Percentiles rank a stretch among this genome's conserved stretches.
phyloP scores from a whole-genome alignment of 768 basidiomycete species.

The Pisolithus microcarpus region DNA sequence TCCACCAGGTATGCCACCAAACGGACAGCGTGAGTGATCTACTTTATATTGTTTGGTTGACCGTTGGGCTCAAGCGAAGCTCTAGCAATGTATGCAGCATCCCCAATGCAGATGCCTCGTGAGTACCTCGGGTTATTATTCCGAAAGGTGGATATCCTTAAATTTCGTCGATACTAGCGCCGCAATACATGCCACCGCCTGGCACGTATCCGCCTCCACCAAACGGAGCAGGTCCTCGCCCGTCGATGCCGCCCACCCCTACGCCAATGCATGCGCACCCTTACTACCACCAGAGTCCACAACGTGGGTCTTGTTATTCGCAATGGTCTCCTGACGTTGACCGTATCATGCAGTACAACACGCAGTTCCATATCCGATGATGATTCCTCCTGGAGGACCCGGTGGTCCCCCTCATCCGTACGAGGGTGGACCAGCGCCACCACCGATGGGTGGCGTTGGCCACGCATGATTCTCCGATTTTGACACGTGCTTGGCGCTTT shows the following conservation, averaged over 20 bases:
- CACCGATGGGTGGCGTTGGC: slow-evolving; percentile 64
- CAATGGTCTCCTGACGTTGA: slow-evolving; percentile 22
- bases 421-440: slow-evolving; percentile 62
- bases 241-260: slow-evolving; percentile 88
- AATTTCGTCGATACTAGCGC: too few relatives aligned
- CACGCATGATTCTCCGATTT: slow-evolving; percentile 42
- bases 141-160: neutral
- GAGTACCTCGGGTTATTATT: slow-evolving; percentile 26
- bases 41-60: neutral
- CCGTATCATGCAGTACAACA: slow-evolving; percentile 57
- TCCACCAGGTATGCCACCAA: slow-evolving; percentile 72
- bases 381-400: slow-evolving; percentile 68
- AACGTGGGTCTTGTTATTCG: slow-evolving; percentile 45
- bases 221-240: slow-evolving; percentile 70
- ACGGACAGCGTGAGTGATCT: slow-evolving; percentile 41
- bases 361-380: slow-evolving; percentile 85
- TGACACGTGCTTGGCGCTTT: neutral
- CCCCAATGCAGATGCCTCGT: slow-evolving; percentile 89
- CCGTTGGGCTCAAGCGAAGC: neutral
- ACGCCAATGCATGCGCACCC: slow-evolving; percentile 81
- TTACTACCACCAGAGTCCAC: slow-evolving; percentile 87
- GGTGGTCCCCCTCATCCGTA: slow-evolving; percentile 65
- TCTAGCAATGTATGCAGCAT: slow-evolving; percentile 73
- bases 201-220: slow-evolving; percentile 73
- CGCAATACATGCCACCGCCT: slow-evolving; percentile 76